Percentiles rank a stretch among this genome's conserved stretches.
These are phyloP conservation scores for Cyclocybe aegerita DNA, from an alignment of 768 basidiomycete species.

Conservation along the genomic window DNA sequence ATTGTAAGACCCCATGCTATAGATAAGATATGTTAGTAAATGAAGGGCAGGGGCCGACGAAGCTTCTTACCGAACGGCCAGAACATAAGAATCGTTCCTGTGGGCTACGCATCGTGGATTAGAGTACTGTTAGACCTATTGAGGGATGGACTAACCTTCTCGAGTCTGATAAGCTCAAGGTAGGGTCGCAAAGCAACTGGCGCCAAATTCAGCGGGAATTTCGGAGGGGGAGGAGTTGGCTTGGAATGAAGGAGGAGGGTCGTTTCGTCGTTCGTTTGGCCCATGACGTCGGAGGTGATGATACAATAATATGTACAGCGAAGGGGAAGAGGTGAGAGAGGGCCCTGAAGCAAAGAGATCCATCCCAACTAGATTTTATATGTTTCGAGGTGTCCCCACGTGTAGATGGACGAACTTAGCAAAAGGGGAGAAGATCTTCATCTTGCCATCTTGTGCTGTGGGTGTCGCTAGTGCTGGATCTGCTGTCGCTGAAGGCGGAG, in stretches of 20 bases:
- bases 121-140: neutral
- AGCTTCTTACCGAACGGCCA: constrained; percentile 46
- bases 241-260: constrained; percentile 7
- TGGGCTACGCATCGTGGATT: constrained; percentile 32
- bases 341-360: neutral
- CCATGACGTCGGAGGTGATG: constrained; percentile 5
- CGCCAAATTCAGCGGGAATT: constrained; percentile 32
- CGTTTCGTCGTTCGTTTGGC: constrained; percentile 4
- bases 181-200: constrained; percentile 35
- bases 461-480: too few species aligned
- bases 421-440: neutral
- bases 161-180: constrained; percentile 49
- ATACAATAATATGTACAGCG: neutral
- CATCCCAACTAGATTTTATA: constrained; percentile 12
- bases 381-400: constrained; percentile 12
- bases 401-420: constrained; percentile 6
- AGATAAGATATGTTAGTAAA: neutral
- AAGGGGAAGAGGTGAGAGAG: constrained; percentile 2
- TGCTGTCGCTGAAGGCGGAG: too few species aligned
- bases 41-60: neutral
- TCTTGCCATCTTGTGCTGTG: neutral
- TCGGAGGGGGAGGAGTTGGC: constrained; percentile 8
- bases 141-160: constrained; percentile 35
- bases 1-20: constrained; percentile 52
- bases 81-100: constrained; percentile 51